Evolutionary conservation across 192 early-diverging fungal species (phyloP).

Genomic region (Coemansia sp.): DNA sequence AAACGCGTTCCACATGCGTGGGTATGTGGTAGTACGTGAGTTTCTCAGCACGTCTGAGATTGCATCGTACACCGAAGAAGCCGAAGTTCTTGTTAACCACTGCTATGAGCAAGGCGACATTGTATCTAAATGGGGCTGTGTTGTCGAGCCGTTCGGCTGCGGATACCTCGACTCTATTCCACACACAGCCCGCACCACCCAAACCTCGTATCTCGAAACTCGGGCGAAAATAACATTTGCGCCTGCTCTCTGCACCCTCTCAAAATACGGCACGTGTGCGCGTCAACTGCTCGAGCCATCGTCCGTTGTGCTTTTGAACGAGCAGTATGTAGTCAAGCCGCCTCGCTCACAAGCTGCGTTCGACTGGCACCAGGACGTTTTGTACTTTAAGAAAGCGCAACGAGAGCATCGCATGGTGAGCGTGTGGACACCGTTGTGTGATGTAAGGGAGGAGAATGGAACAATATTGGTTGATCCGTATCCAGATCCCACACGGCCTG

Average conservation of each 20-base stretch:
- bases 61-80: constrained; percentile 19
- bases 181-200: constrained; percentile 1
- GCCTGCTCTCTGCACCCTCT: constrained; percentile 22
- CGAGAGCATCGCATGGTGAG: constrained; percentile 26
- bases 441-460: constrained; percentile 30
- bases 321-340: constrained; percentile 54
- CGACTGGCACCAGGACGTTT: constrained; percentile 46
- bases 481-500: constrained; percentile 25
- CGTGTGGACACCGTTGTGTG: constrained; percentile 39
- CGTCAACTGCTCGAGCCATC: constrained; percentile 19
- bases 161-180: constrained; percentile 31
- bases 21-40: constrained; percentile 30
- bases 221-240: constrained; percentile 15
- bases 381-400: constrained; percentile 30
- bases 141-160: constrained; percentile 51
- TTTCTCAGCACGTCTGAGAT: constrained; percentile 30
- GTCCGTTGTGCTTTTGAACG: constrained; percentile 31
- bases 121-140: constrained; percentile 43
- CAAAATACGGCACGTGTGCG: constrained; percentile 37
- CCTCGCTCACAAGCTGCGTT: constrained; percentile 32
- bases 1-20: constrained; percentile 14
- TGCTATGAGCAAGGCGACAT: constrained; percentile 53
- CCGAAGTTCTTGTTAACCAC: constrained; percentile 38
- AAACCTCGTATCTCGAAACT: constrained; percentile 8
- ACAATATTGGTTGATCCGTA: constrained; percentile 45